Evolutionary conservation across 2,329 filamentous ascomycete species (phyloP).

Genomic region (Fusarium ambrosium): DNA sequence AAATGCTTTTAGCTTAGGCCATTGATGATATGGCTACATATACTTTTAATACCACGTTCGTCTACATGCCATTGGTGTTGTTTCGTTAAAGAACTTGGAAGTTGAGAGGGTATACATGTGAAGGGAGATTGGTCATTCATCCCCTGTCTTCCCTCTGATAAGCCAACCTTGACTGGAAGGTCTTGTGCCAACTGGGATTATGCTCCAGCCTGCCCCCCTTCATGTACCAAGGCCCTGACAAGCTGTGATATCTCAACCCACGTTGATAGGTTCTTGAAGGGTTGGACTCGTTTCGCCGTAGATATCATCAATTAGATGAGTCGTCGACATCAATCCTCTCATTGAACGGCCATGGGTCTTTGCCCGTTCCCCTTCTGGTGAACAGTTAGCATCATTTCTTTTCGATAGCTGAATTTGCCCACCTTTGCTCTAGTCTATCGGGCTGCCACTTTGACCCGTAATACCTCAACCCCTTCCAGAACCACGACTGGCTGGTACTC

Average conservation of each 20-base stretch:
- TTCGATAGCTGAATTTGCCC: neutral
- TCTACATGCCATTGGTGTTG: neutral
- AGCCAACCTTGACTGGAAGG: neutral
- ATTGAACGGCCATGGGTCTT: constrained; percentile 41
- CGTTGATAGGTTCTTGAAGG: too few species aligned
- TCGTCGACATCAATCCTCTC: constrained; percentile 31
- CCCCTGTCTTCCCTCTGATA: neutral
- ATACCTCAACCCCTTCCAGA: constrained; percentile 37
- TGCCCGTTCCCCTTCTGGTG: constrained; percentile 16
- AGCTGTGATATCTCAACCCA: too few species aligned
- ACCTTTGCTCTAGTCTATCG: constrained; percentile 18
- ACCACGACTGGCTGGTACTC: constrained; percentile 32
- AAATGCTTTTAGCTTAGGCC: constrained; percentile 5
- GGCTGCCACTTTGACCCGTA: constrained; percentile 33
- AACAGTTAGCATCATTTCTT: neutral
- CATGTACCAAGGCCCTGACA: too few species aligned
- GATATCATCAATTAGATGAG: neutral
- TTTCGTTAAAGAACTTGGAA: neutral
- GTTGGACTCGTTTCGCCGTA: neutral
- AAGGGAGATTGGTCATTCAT: neutral
- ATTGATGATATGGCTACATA: neutral
- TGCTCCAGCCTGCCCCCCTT: too few species aligned
- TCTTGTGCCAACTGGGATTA: neutral
- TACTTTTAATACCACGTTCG: constrained; percentile 1
- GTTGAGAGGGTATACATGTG: neutral